Evolutionary conservation across 192 early-diverging fungal species (phyloP).

Genomic region (Oehlia diaphana): DNA sequence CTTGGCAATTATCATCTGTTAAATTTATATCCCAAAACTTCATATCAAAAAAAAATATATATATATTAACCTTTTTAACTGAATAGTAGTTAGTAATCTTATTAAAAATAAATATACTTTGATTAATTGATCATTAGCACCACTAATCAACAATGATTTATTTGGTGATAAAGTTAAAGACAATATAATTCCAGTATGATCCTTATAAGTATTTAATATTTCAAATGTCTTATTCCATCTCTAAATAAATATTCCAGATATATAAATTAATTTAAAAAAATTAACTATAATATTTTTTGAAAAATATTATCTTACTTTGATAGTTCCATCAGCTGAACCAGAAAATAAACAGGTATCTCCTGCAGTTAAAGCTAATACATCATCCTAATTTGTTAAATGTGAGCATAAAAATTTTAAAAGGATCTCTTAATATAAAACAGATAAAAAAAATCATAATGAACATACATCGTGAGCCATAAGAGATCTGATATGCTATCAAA

Average conservation of each 20-base stretch:
- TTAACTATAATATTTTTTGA: conserved; percentile 9
- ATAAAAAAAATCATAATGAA: neutral
- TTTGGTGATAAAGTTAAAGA: conserved; percentile 49
- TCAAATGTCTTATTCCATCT: conserved; percentile 67
- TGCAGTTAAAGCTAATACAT: conserved; percentile 59
- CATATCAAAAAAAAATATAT: no score
- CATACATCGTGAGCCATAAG: conserved; percentile 57
- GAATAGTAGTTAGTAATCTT: no score
- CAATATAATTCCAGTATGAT: conserved; percentile 58
- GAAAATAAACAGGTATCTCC: conserved; percentile 51
- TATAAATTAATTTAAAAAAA: neutral
- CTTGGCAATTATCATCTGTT: conserved; percentile 29
- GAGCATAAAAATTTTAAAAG: neutral
- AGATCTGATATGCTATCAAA: conserved; percentile 46
- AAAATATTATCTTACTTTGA: conserved; percentile 47
- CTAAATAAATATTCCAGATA: conserved; percentile 17
- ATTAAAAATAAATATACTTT: conserved; percentile 36
- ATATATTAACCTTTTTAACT: no score
- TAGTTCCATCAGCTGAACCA: conserved; percentile 68
- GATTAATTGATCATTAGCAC: conserved; percentile 60
- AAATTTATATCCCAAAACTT: neutral
- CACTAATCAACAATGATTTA: conserved; percentile 48
- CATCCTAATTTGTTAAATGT: conserved; percentile 37
- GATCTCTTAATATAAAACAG: neutral
- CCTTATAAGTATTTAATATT: conserved; percentile 48